phyloP scores from a whole-genome alignment of 2,329 filamentous ascomycete genomes.

The Aspergillus piperis region DNA sequence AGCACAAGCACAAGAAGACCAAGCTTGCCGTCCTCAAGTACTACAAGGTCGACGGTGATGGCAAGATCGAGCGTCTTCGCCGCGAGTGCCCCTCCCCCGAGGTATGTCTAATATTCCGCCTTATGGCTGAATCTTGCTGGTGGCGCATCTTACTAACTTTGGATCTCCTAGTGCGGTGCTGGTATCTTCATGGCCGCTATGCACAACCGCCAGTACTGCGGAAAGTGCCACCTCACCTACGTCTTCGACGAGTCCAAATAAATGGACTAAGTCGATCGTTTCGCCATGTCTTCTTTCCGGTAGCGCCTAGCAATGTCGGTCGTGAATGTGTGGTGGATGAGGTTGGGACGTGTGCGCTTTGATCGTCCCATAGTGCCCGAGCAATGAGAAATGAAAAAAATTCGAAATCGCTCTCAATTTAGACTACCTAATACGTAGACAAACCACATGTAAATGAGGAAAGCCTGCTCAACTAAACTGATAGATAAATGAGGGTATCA shows the following conservation, averaged over 20 bases:
- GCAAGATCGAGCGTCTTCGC: slow-evolving; percentile 99
- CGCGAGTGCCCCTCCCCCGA: slow-evolving; percentile 93
- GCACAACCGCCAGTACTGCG: slow-evolving; percentile 99
- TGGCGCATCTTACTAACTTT: slow-evolving; percentile 37
- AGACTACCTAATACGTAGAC: slow-evolving; percentile 7
- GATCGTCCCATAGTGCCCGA: slow-evolving; percentile 21
- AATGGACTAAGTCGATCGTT: slow-evolving; percentile 26
- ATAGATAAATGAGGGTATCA: neutral
- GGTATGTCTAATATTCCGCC: slow-evolving; percentile 56
- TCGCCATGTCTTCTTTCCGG: slow-evolving; percentile 18
- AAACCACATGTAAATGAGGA: neutral
- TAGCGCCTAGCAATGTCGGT: slow-evolving; percentile 18
- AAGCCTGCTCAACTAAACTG: neutral
- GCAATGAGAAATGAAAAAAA: slow-evolving; percentile 21
- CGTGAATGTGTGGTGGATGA: slow-evolving; percentile 15
- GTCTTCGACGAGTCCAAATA: slow-evolving; percentile 69
- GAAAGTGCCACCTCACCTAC: slow-evolving; percentile 70
- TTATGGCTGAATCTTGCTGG: neutral
- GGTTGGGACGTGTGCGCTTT: slow-evolving; percentile 21
- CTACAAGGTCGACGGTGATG: slow-evolving; percentile 99
- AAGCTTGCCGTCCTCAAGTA: slow-evolving; percentile 99
- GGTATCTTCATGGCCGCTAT: slow-evolving; percentile 99
- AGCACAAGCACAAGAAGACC: slow-evolving; percentile 99
- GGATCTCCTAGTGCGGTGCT: slow-evolving; percentile 76
- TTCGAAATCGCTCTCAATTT: slow-evolving; percentile 15